phyloP scores from a whole-genome alignment of 106 monocot species.

The Phalaenopsis aphrodite region DNA sequence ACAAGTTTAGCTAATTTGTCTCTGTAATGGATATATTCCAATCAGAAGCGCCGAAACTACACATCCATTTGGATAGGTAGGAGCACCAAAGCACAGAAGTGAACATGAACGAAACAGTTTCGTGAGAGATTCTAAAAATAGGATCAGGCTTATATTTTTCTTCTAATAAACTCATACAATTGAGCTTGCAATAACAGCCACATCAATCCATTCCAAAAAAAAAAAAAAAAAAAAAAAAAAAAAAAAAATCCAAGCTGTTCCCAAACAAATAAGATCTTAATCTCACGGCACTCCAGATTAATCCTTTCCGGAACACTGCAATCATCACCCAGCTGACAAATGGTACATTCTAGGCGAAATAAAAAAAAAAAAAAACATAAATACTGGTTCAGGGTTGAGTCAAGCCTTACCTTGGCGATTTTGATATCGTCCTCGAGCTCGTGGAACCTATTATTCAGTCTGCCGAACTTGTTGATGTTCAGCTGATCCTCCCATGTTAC shows the following conservation, averaged over 20 bases:
- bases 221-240: background rate
- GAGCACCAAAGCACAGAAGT: too few relatives aligned
- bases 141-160: too few relatives aligned
- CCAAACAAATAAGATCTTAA: background rate
- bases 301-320: background rate
- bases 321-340: background rate
- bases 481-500: slow-evolving; percentile 98
- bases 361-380: background rate
- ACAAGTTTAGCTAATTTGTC: too few relatives aligned
- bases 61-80: too few relatives aligned
- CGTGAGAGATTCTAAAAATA: too few relatives aligned
- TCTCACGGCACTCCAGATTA: background rate
- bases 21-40: too few relatives aligned
- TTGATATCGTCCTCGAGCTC: slow-evolving; percentile 96
- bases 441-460: slow-evolving; percentile 85
- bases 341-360: background rate
- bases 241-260: background rate
- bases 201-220: background rate
- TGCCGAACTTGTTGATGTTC: slow-evolving; percentile 88
- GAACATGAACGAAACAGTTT: too few relatives aligned
- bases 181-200: background rate
- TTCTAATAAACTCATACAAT: too few relatives aligned
- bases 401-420: slow-evolving; percentile 48
- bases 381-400: background rate
- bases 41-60: too few relatives aligned